Base-by-base conservation (phyloP, 2,329 filamentous ascomycete genomes). In the Drechslerella coelobrocha region DNA sequence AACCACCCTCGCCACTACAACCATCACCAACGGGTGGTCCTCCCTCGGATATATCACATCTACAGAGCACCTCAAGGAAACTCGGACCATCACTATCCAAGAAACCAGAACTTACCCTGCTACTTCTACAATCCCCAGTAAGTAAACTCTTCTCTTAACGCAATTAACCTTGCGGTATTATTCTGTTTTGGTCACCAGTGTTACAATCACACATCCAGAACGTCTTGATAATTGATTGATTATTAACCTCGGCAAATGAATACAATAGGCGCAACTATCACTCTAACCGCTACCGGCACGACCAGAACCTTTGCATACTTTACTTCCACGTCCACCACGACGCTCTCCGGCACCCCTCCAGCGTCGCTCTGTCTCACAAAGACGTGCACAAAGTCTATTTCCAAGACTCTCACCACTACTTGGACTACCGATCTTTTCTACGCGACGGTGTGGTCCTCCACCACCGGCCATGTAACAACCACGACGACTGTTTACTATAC, bases 381-480 rank as follows among this genome's bases (percentile, higher is more conserved):
- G 17, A 65, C 61, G 0, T 65, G 61, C 53, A 52, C 45, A 2
- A 52, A 56, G 9, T 43, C 19, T 7, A 52, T 65, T 6, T 19
- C 45, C 23, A 57, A 27, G 7, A 65, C 61, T 1, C 41, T 57
- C 3, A 65, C 61, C n/a, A 57, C 34, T 5, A 65, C 53, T 9
- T 65, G 26, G 43, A 62, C 57, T 21, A 54, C 61, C 21, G 37
- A 43, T 2, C 56, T 61, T 10, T 61, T 39, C 19, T 69, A 45
- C 34, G 56, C 26, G 1, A 69, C 57, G 3, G 47, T 23, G 14
- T 69, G 65, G 65, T 37, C 37, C 0, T 59, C n/a, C 47, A 62
- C 57, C 4, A 37, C 47, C n/a, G 65, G 65, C 5, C 65, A 69
- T n/a, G 65, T 69, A 1, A 34, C 48, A 1, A 69, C 65, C 1